phyloP scores from a whole-genome alignment of 306 rosid genomes.

The Calophaca sinica region DNA sequence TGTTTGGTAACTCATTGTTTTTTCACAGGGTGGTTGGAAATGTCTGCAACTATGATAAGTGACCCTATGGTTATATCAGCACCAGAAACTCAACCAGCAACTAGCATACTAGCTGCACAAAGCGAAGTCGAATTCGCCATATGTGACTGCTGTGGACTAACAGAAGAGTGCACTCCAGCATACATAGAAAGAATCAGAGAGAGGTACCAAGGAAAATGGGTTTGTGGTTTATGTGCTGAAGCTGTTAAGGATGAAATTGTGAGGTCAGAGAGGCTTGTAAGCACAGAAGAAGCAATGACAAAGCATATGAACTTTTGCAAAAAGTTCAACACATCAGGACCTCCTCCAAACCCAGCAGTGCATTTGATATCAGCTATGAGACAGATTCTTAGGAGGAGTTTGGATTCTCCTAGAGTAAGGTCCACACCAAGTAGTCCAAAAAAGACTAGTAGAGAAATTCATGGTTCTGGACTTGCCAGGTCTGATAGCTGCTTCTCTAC shows the following conservation, averaged over 20 bases:
- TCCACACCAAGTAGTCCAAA: conserved; percentile 71
- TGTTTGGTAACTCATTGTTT: neutral
- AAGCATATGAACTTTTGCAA: conserved; percentile 82
- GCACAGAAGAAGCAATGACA: conserved; percentile 87
- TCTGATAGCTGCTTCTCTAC: conserved; percentile 79
- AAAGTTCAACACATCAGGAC: conserved; percentile 70
- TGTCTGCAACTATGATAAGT: conserved; percentile 73
- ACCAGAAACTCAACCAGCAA: conserved; percentile 64
- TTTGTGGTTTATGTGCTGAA: conserved; percentile 92
- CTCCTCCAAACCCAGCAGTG: conserved; percentile 75
- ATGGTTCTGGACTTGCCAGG: conserved; percentile 59
- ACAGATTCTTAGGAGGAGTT: conserved; percentile 79
- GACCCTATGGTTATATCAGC: conserved; percentile 69
- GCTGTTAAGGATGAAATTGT: conserved; percentile 87
- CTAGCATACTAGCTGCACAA: conserved; percentile 51
- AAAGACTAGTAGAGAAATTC: conserved; percentile 49
- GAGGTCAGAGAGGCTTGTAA: conserved; percentile 71
- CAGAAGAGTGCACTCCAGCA: conserved; percentile 90
- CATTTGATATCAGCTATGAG: conserved; percentile 89
- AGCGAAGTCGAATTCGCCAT: conserved; percentile 74
- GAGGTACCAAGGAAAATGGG: conserved; percentile 78
- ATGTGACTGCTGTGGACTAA: conserved; percentile 92
- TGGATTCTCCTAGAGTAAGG: conserved; percentile 81
- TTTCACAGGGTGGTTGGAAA: conserved; percentile 64
- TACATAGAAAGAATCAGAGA: conserved; percentile 80